These are phyloP conservation scores for Aspergillus flavus DNA, from an alignment of 2,329 filamentous ascomycete species.

Conservation along the genomic window DNA sequence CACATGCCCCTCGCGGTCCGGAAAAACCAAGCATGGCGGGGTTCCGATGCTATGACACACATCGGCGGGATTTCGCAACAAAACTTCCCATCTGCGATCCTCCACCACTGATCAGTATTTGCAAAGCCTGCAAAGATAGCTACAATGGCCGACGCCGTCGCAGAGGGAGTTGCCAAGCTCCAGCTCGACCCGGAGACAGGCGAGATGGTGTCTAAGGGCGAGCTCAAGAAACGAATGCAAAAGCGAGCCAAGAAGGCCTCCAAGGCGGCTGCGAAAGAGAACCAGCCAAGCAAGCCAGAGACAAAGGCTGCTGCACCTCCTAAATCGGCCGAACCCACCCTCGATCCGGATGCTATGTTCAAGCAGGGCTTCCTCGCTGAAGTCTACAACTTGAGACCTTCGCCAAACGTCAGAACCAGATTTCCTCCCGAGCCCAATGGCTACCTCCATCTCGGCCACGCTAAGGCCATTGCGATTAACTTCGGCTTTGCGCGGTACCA, in stretches of 20 bases:
- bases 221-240: constrained; percentile 31
- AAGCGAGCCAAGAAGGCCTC: constrained; percentile 32
- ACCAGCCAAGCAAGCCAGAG: background rate
- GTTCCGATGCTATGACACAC: background rate
- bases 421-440: constrained; percentile 91
- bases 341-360: constrained; percentile 69
- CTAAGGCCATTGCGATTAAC: constrained; percentile 94
- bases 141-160: constrained; percentile 23
- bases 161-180: constrained; percentile 23
- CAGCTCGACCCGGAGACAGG: constrained; percentile 26
- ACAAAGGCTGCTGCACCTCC: constrained; percentile 42
- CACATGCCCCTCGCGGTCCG: background rate
- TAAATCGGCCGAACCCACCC: constrained; percentile 30
- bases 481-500: constrained; percentile 91
- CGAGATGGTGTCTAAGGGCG: constrained; percentile 30
- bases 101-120: background rate
- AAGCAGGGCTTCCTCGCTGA: constrained; percentile 75
- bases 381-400: constrained; percentile 69
- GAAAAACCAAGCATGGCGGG: background rate
- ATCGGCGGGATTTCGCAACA: background rate
- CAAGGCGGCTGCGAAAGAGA: constrained; percentile 22
- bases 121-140: background rate
- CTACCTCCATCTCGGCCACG: constrained; percentile 89
- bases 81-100: background rate
- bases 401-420: constrained; percentile 59